Percentiles rank a stretch among this genome's conserved stretches.
Conservation (phyloP, 192 early-diverging fungal species). For the Lobosporangium transversale region DNA sequence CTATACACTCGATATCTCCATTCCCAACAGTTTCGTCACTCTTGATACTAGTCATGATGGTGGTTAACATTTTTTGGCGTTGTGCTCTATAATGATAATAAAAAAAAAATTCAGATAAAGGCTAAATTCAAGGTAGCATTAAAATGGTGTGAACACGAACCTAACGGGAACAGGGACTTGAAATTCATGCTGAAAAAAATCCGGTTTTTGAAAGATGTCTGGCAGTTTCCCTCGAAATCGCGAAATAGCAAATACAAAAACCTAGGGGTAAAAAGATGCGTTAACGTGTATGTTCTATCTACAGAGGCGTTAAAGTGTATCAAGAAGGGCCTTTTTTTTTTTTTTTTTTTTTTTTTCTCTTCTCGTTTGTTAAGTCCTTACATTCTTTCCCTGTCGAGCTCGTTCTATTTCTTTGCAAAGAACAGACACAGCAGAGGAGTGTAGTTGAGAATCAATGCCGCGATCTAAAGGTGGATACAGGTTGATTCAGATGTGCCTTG, state of each 20-base stretch:
- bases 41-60: background rate
- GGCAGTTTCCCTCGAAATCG: slow-evolving; percentile 51
- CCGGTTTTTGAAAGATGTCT: slow-evolving; percentile 33
- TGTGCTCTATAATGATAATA: slow-evolving; percentile 18
- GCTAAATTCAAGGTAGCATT: background rate
- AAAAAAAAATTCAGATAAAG: background rate
- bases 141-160: no score
- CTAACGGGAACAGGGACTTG: slow-evolving; percentile 51
- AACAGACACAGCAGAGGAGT: slow-evolving; percentile 27
- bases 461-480: no score
- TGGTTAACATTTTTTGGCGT: slow-evolving; percentile 16
- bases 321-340: no score
- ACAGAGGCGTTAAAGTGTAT: no score
- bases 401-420: slow-evolving; percentile 30
- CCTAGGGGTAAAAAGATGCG: slow-evolving; percentile 32
- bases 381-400: slow-evolving; percentile 7
- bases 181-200: slow-evolving; percentile 54
- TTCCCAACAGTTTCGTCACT: background rate
- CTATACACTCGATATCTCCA: background rate
- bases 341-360: no score
- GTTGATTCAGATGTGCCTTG: no score
- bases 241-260: slow-evolving; percentile 56
- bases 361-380: no score
- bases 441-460: slow-evolving; percentile 19
- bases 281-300: no score